phyloP scores from a whole-genome alignment of 257 asterid species.

The Solanum raphanifolium region DNA sequence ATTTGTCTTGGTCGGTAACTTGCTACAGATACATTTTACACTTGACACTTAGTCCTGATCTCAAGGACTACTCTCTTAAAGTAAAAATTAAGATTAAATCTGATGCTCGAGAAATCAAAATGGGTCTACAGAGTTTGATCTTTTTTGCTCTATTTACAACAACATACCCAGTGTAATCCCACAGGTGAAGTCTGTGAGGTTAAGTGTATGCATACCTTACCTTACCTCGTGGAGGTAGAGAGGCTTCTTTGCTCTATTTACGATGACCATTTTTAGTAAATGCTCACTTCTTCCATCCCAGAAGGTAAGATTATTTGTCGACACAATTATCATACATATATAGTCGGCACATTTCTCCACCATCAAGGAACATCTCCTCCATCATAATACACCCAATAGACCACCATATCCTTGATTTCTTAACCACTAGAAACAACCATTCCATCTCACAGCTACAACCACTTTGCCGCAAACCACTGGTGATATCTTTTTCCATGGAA shows the following conservation, averaged over 20 bases:
- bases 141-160: not conserved
- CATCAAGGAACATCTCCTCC: not conserved
- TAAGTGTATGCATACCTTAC: not conserved
- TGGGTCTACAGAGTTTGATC: not conserved
- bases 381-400: not conserved
- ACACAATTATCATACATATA: not conserved
- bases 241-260: not conserved
- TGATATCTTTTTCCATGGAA: not conserved
- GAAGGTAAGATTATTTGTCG: not conserved
- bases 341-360: not conserved
- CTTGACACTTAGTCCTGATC: not conserved
- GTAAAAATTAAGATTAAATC: not conserved
- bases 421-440: not conserved
- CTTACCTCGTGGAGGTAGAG: not conserved
- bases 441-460: not conserved
- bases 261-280: not conserved
- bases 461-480: not conserved
- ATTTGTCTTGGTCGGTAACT: not conserved
- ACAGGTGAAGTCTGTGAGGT: not conserved
- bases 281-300: not conserved
- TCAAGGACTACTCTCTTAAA: not conserved
- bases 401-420: not conserved
- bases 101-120: not conserved
- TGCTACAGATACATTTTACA: not conserved
- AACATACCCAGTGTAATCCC: not conserved